Percentiles rank a stretch among this genome's conserved stretches.
Conservation (phyloP, 192 early-diverging fungal genomes). For the Dissophora ornata region DNA sequence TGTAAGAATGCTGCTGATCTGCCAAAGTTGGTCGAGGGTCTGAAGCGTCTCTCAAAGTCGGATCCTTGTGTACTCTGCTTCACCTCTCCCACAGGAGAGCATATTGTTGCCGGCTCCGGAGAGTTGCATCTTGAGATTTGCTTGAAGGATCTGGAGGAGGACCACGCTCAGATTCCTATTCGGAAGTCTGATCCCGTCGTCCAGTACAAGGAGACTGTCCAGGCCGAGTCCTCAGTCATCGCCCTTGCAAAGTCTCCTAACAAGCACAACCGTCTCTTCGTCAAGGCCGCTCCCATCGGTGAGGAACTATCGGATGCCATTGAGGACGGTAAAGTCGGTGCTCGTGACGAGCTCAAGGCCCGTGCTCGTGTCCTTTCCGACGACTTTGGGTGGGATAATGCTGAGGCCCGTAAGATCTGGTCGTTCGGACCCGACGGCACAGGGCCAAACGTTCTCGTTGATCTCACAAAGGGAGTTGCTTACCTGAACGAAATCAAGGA, state of each 20-base stretch:
- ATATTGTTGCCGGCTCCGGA: slow-evolving; percentile 99
- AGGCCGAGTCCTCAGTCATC: slow-evolving; percentile 79
- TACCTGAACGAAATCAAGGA: slow-evolving; percentile 99
- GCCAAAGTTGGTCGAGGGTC: slow-evolving; percentile 99
- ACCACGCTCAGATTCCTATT: slow-evolving; percentile 96
- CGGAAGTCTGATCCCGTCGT: slow-evolving; percentile 94
- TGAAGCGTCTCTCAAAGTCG: slow-evolving; percentile 99
- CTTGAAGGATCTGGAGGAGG: slow-evolving; percentile 98
- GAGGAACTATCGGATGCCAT: slow-evolving; percentile 85
- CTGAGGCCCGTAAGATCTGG: slow-evolving; percentile 99
- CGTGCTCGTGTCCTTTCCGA: slow-evolving; percentile 92
- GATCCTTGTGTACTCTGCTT: slow-evolving; percentile 95
- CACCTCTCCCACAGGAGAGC: slow-evolving; percentile 94
- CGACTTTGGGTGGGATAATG: slow-evolving; percentile 93
- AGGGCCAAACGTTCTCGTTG: slow-evolving; percentile 91
- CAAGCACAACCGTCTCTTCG: slow-evolving; percentile 99
- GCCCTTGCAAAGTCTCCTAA: slow-evolving; percentile 98
- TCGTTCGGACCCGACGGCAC: slow-evolving; percentile 84
- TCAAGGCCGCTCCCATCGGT: slow-evolving; percentile 88
- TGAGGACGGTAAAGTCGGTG: slow-evolving; percentile 84
- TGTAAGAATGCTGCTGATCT: slow-evolving; percentile 98
- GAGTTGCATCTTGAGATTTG: slow-evolving; percentile 99
- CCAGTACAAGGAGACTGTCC: slow-evolving; percentile 94
- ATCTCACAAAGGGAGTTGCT: slow-evolving; percentile 96
- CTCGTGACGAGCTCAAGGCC: slow-evolving; percentile 95